Evolutionary conservation across 768 basidiomycete species (phyloP), one percentile per base, ranked within the genome.

Genomic region (Rhizopogon vesiculosus): DNA sequence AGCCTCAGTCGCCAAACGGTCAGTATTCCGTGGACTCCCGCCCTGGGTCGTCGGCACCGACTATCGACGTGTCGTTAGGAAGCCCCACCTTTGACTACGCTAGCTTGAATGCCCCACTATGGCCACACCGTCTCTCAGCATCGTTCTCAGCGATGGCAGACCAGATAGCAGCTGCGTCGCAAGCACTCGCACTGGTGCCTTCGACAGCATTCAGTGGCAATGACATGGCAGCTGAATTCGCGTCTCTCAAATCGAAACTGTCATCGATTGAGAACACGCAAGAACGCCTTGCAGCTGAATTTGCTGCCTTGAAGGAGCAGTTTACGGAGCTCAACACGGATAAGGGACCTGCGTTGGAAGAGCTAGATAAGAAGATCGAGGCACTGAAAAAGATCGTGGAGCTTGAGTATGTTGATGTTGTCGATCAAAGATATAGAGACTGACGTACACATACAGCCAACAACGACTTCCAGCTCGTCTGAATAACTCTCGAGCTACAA

Each of bases 131-230:
- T 10, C 63, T 77, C 35, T 71, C 74, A 0, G 58, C 69, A 18
- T 75, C 75, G 28, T 73, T 77, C 45, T 64, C 68, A 12, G 65
- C 70, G 25, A 73, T 77, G 61, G 73, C 75, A 3, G 67, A 70
- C 28, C 73, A 77, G 62, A 74, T 77, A 52, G 63, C 65, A n/a
- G 68, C 69, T 1, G 72, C 76, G n/a, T 72, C 72, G 12, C 72
- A 72, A 40, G 72, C 72, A 13, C 67, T 76, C 40, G 66, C 72
- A 7, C 60, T 63, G 25, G 62, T 66, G 12, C 69, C 66, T 8
- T 43, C 64, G 38, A 56, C 65, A 4, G 58, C 64, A 7, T 64
- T 56, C 45, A 65, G 55, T 41, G 57, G 58, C 54, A 51, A 51
- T 7, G 64, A 63, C 25, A 12, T 48, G 43, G 7, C 51, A 13